phyloP scores from a whole-genome alignment of 148 eudicot genomes.

The Fagopyrum esculentum region DNA sequence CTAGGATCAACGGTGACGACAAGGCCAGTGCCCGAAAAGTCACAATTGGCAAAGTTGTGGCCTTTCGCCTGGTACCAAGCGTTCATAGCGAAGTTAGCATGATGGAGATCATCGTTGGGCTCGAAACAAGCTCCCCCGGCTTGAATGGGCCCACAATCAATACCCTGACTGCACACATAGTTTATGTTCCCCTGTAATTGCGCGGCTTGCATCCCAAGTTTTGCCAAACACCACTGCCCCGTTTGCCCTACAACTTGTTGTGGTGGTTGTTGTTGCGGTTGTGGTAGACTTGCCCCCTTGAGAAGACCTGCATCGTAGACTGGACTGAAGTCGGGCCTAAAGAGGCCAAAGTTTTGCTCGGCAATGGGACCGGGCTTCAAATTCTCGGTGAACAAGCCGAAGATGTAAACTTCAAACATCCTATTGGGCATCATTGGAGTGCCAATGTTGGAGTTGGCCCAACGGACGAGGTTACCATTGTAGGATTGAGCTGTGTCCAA shows the following conservation, averaged over 20 bases:
- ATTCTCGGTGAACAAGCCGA: slow-evolving; percentile 63
- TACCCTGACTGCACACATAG: slow-evolving; percentile 34
- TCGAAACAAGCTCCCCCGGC: slow-evolving; percentile 32
- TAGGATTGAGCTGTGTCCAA: slow-evolving; percentile 46
- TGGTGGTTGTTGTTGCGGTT: slow-evolving; percentile 6
- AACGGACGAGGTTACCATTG: slow-evolving; percentile 43
- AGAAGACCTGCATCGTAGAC: slow-evolving; percentile 59
- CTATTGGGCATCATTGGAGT: slow-evolving; percentile 79
- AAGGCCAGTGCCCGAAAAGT: slow-evolving; percentile 27
- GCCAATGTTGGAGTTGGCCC: slow-evolving; percentile 41
- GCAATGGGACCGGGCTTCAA: slow-evolving; percentile 57
- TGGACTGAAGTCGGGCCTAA: slow-evolving; percentile 55
- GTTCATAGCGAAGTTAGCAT: slow-evolving; percentile 39
- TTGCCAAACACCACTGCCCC: slow-evolving; percentile 32
- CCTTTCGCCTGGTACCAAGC: slow-evolving; percentile 37
- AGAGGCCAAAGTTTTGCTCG: slow-evolving; percentile 73
- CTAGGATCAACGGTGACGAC: slow-evolving; percentile 25
- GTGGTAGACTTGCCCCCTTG: not conserved
- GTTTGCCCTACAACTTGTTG: not conserved
- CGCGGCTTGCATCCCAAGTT: slow-evolving; percentile 22
- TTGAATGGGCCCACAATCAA: slow-evolving; percentile 36
- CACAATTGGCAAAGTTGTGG: slow-evolving; percentile 27
- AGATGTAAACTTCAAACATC: slow-evolving; percentile 66
- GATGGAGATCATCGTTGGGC: slow-evolving; percentile 25
- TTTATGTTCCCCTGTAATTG: slow-evolving; percentile 28